These are phyloP conservation scores for Phytophthora fragariae DNA, from an alignment of 352 stramenopile species.

Conservation along the genomic window DNA sequence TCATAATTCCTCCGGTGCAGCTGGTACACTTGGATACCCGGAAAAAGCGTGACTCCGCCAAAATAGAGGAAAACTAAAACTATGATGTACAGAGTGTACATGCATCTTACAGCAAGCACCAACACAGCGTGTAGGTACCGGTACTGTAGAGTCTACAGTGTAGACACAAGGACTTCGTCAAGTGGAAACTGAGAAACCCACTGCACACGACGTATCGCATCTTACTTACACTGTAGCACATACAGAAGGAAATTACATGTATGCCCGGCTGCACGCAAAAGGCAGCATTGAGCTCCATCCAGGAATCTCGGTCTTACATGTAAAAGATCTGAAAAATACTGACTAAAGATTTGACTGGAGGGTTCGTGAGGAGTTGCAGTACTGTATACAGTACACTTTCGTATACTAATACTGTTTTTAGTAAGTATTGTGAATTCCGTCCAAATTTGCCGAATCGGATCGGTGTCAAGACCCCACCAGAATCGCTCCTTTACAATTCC, in stretches of 20 bases:
- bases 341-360: slow-evolving; percentile 3
- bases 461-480: too few species aligned
- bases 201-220: background rate
- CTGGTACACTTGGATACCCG: slow-evolving; percentile 11
- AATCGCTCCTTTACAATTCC: too few species aligned
- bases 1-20: slow-evolving; percentile 23
- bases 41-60: background rate
- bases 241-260: background rate
- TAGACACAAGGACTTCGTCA: too few species aligned
- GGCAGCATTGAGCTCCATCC: slow-evolving; percentile 11
- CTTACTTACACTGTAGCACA: background rate
- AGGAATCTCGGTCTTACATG: background rate
- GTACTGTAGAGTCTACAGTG: too few species aligned
- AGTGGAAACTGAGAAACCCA: background rate
- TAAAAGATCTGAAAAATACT: slow-evolving; percentile 24
- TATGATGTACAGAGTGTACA: too few species aligned
- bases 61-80: background rate
- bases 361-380: background rate
- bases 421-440: too few species aligned
- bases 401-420: too few species aligned
- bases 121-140: too few species aligned
- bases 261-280: slow-evolving; percentile 11
- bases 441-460: too few species aligned
- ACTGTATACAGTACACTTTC: too few species aligned
- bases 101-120: too few species aligned